Percentiles rank a stretch among this genome's conserved stretches.
Evolutionary conservation across 1,139 yeast genomes (phyloP).

Genomic region (Blastobotrys indianensis): DNA sequence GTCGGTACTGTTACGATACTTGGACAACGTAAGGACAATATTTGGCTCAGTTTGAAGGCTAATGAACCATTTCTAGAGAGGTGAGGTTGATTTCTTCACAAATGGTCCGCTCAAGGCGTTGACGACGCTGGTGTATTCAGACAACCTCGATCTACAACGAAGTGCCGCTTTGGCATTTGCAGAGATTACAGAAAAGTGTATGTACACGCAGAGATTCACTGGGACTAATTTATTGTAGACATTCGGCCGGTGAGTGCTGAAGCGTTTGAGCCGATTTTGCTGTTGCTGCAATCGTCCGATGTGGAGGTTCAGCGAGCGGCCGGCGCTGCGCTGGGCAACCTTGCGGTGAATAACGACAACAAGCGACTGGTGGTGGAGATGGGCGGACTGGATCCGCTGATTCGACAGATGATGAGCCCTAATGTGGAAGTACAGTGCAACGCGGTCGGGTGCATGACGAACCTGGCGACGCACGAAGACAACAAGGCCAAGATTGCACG

Average conservation of each 20-base stretch:
- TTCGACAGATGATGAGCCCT: slow-evolving; percentile 94
- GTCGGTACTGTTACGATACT: slow-evolving; percentile 76
- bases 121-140: slow-evolving; percentile 88
- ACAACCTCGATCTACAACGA: slow-evolving; percentile 88
- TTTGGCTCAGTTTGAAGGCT: neutral
- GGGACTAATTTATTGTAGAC: slow-evolving; percentile 12
- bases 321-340: slow-evolving; percentile 94
- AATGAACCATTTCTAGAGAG: slow-evolving; percentile 33
- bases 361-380: slow-evolving; percentile 89
- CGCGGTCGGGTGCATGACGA: slow-evolving; percentile 98
- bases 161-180: slow-evolving; percentile 99
- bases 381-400: slow-evolving; percentile 96
- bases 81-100: slow-evolving; percentile 80
- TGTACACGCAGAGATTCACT: neutral
- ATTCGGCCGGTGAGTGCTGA: slow-evolving; percentile 82
- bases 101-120: slow-evolving; percentile 77
- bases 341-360: slow-evolving; percentile 95
- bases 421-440: slow-evolving; percentile 98
- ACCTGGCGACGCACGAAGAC: slow-evolving; percentile 97
- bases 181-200: slow-evolving; percentile 84
- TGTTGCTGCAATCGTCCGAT: slow-evolving; percentile 78
- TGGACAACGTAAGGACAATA: slow-evolving; percentile 62
- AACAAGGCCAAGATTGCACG: slow-evolving; percentile 93
- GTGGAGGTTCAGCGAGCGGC: slow-evolving; percentile 97
- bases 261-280: slow-evolving; percentile 87